Evolutionary conservation across 306 rosid genomes (phyloP).

Genomic region (Cajanus cajan): DNA sequence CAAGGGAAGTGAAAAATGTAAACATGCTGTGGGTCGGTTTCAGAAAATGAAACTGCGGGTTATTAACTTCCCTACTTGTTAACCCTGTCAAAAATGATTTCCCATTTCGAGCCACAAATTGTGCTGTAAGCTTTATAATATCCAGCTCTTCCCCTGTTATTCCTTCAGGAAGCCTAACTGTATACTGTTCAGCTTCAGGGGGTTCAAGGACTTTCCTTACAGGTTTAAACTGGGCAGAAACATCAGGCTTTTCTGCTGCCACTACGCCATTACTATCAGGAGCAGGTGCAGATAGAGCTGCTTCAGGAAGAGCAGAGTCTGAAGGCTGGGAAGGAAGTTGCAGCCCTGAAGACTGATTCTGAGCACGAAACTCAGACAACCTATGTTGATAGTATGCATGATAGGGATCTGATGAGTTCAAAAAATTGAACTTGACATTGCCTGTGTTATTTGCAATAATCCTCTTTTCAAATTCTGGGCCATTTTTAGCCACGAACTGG

Average conservation of each 20-base stretch:
- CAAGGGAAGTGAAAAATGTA: slow-evolving; percentile 90
- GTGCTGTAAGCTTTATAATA: slow-evolving; percentile 93
- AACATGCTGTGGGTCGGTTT: slow-evolving; percentile 97
- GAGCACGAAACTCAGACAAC: slow-evolving; percentile 80
- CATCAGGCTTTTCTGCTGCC: slow-evolving; percentile 50
- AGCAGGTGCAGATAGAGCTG: slow-evolving; percentile 34
- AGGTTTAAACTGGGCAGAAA: slow-evolving; percentile 68
- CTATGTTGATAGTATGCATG: slow-evolving; percentile 92
- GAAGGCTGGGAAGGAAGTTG: slow-evolving; percentile 41
- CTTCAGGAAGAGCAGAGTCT: slow-evolving; percentile 50
- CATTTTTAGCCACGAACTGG: slow-evolving; percentile 86
- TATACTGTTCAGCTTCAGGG: slow-evolving; percentile 91
- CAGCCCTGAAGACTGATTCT: slow-evolving; percentile 56
- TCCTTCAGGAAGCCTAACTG: slow-evolving; percentile 95
- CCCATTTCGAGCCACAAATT: slow-evolving; percentile 95
- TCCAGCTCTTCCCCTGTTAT: slow-evolving; percentile 94
- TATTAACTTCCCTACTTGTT: slow-evolving; percentile 90
- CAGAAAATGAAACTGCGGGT: slow-evolving; percentile 89
- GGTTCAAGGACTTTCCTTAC: slow-evolving; percentile 79
- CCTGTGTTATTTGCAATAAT: slow-evolving; percentile 76
- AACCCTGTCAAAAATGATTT: slow-evolving; percentile 86
- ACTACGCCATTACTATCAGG: slow-evolving; percentile 50
- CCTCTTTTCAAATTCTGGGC: slow-evolving; percentile 89
- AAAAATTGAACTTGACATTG: slow-evolving; percentile 79
- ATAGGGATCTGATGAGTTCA: slow-evolving; percentile 71